Evolutionary conservation across 331 rosid species (phyloP).

Genomic region (Telfairia occidentalis): DNA sequence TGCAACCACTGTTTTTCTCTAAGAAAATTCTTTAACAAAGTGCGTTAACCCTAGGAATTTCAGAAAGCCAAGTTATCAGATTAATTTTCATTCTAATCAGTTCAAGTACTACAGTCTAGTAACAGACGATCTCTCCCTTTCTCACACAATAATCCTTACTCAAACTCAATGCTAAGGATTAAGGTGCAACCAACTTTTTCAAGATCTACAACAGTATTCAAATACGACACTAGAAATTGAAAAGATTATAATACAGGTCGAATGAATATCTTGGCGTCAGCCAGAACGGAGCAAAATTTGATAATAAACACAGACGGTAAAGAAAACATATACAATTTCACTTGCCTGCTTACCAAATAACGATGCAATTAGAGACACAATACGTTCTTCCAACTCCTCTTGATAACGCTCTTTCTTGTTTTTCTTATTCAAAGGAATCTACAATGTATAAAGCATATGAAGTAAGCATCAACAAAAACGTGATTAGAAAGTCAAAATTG

Average conservation of each 20-base stretch:
- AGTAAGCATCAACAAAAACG: background rate
- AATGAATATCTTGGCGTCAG: background rate
- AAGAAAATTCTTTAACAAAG: background rate
- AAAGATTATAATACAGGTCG: background rate
- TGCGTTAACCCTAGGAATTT: background rate
- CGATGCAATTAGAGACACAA: slow-evolving; percentile 69
- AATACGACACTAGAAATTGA: background rate
- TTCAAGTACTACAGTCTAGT: background rate
- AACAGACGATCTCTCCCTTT: background rate
- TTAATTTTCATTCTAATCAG: background rate
- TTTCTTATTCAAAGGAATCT: slow-evolving; percentile 71
- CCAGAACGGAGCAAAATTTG: background rate
- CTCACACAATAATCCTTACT: background rate
- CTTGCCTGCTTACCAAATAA: slow-evolving; percentile 92
- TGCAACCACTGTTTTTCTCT: background rate
- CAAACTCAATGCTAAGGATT: background rate
- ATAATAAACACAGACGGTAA: slow-evolving; percentile 5
- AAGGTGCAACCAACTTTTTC: background rate
- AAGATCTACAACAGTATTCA: background rate
- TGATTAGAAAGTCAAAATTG: background rate
- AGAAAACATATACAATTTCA: slow-evolving; percentile 21
- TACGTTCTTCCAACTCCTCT: slow-evolving; percentile 88
- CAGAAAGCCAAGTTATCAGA: background rate
- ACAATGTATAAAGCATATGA: slow-evolving; percentile 12
- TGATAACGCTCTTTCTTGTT: slow-evolving; percentile 81